Conservation (phyloP, 1,139 yeast species). For the Tardiomyces depauwii region DNA sequence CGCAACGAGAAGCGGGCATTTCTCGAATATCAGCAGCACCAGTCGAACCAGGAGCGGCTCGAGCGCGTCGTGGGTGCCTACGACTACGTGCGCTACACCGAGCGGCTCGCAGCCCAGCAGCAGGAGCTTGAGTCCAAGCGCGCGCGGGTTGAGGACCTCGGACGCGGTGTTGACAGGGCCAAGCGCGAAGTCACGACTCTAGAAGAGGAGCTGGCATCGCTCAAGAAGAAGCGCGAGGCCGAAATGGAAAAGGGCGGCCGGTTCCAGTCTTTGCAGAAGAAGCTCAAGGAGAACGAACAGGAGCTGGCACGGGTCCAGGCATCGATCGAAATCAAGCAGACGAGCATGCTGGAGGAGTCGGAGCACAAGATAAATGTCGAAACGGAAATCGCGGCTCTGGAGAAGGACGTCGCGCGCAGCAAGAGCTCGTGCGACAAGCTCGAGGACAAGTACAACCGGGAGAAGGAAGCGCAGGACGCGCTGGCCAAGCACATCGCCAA, state of each 20-base stretch:
- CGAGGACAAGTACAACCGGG: constrained; percentile 1
- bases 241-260: constrained; percentile 55
- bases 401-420: constrained; percentile 2
- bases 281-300: constrained; percentile 50
- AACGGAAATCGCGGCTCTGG: constrained; percentile 1
- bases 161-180: constrained; percentile 33
- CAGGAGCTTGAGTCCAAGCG: constrained; percentile 28
- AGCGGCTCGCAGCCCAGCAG: constrained; percentile 20
- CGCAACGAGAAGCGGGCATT: constrained; percentile 73
- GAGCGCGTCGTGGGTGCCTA: constrained; percentile 69
- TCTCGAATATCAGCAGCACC: constrained; percentile 77
- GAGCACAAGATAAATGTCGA: constrained; percentile 13
- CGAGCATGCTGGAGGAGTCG: constrained; percentile 43
- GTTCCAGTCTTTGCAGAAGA: constrained; percentile 45
- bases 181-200: constrained; percentile 47
- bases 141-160: constrained; percentile 28
- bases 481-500: constrained; percentile 7
- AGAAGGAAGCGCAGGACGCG: constrained; percentile 2
- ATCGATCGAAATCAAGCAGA: constrained; percentile 43
- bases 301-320: constrained; percentile 61
- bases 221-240: constrained; percentile 43
- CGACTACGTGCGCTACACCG: constrained; percentile 42
- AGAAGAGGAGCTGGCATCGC: constrained; percentile 47
- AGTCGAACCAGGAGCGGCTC: constrained; percentile 66
- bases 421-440: constrained; percentile 1